Base-by-base conservation (phyloP, 2,329 filamentous ascomycete genomes). In the Pseudocercospora cruenta region DNA sequence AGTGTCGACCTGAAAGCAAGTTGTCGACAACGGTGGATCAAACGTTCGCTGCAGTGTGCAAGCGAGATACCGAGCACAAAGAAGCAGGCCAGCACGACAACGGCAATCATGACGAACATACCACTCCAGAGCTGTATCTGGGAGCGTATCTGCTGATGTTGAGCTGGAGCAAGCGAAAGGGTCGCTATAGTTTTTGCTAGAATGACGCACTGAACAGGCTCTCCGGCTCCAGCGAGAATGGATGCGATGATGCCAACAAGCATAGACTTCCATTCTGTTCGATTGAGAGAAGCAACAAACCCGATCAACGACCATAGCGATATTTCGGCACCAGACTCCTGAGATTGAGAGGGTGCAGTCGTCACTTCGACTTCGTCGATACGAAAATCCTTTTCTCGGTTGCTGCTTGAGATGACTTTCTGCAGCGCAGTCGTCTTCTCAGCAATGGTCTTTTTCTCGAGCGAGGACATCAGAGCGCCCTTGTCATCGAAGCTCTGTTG, bases 131-230 rank as follows among this genome's bases (percentile, higher is more conserved):
- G 85, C 65, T 85, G 79, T 16, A 78, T 80, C 43, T 79, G 74
- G 1, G 79, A 66, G 12, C 61, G 58, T 12, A 67, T 54, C 24
- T 54, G 33, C 1, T 26, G 33, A 84, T 79, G 72, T 77, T 83
- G 84, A 36, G 72, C 78, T n/a, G 79, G 77, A 24, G 82, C 86
- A 26, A 89, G 80, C 7, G 88, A 87, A 16, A 94, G 83, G 12
- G 88, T 86, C 67, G 87, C 86, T 77, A 97, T 93, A 64, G 92
- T 86, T 79, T 97, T 96, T 73, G 93, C 90, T 72, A 97, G 94
- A 78, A 97, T 89, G 68, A 97, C 87, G 70, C 90, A 86, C 74
- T 89, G 86, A 0, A 85, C 87, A 10, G 91, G 91, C 76, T 96
- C 93, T 63, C 90, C 92, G 65, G 88, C 89, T 78, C 93, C 93